These are phyloP conservation scores for Microstegium vimineum DNA, from an alignment of 176 grass and related monocot genomes.

Conservation along the genomic window DNA sequence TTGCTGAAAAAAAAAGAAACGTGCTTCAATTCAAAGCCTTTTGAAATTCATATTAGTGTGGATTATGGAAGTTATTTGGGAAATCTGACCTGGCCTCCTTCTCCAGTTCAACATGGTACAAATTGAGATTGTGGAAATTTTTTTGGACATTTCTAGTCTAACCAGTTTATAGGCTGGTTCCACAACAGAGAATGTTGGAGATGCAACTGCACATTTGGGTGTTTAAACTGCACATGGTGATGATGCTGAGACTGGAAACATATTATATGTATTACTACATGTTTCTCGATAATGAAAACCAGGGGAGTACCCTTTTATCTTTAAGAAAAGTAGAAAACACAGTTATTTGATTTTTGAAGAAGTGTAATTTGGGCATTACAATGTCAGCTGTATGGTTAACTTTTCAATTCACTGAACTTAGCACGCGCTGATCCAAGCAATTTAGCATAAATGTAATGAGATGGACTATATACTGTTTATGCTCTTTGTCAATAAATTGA, in stretches of 20 bases:
- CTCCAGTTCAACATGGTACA: not conserved
- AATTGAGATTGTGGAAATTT: not conserved
- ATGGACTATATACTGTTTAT: not conserved
- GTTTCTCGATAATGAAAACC: not conserved
- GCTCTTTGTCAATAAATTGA: not conserved
- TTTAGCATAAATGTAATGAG: not conserved
- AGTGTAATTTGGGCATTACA: not conserved
- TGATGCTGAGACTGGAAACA: not conserved
- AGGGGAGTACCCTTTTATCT: not conserved
- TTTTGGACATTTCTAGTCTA: not conserved
- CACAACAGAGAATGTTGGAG: not conserved
- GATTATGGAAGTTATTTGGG: not conserved
- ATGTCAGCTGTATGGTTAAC: not conserved
- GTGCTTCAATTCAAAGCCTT: not conserved
- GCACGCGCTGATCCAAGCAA: too few species aligned
- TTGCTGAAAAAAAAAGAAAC: not conserved
- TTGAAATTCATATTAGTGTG: not conserved
- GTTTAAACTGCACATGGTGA: not conserved
- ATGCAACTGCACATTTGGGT: not conserved
- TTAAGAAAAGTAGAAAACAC: not conserved
- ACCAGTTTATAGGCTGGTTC: not conserved
- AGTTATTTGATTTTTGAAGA: not conserved
- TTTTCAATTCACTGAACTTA: not conserved
- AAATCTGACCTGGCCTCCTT: not conserved
- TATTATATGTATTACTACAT: not conserved